Conservation (phyloP, 2,329 filamentous ascomycete species). For the Aspergillus texensis region DNA sequence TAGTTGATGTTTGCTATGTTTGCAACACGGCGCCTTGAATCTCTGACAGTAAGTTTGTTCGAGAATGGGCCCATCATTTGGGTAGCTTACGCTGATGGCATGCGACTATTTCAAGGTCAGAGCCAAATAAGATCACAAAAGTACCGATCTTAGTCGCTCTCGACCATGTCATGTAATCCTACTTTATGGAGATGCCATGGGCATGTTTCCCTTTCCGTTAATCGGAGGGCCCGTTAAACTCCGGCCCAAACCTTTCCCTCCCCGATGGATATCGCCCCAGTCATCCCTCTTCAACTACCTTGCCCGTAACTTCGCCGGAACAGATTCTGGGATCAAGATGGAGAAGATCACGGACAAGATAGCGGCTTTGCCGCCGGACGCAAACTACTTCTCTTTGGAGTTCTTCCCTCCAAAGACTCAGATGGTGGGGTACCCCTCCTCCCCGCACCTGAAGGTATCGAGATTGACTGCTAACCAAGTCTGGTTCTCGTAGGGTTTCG, state of each 20-base stretch:
- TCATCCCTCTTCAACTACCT: slow-evolving; percentile 1
- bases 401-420: slow-evolving; percentile 98
- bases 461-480: slow-evolving; percentile 26
- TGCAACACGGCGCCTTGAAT: neutral
- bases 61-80: neutral
- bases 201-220: slow-evolving; percentile 7
- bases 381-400: slow-evolving; percentile 92
- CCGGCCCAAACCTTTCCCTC: slow-evolving; percentile 5
- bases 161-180: neutral
- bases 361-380: slow-evolving; percentile 78
- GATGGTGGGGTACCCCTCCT: slow-evolving; percentile 59
- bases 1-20: neutral
- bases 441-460: slow-evolving; percentile 26
- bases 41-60: neutral
- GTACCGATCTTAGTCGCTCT: neutral
- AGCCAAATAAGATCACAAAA: neutral
- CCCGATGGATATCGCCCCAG: slow-evolving; percentile 2
- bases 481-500: slow-evolving; percentile 65
- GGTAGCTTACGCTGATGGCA: neutral
- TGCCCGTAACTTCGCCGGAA: slow-evolving; percentile 6
- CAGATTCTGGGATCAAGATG: slow-evolving; percentile 51
- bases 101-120: neutral
- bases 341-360: slow-evolving; percentile 96
- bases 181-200: neutral
- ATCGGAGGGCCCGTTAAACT: slow-evolving; percentile 2